Base-by-base conservation (phyloP, 2,329 filamentous ascomycete species). In the Calonectria honghensis region DNA sequence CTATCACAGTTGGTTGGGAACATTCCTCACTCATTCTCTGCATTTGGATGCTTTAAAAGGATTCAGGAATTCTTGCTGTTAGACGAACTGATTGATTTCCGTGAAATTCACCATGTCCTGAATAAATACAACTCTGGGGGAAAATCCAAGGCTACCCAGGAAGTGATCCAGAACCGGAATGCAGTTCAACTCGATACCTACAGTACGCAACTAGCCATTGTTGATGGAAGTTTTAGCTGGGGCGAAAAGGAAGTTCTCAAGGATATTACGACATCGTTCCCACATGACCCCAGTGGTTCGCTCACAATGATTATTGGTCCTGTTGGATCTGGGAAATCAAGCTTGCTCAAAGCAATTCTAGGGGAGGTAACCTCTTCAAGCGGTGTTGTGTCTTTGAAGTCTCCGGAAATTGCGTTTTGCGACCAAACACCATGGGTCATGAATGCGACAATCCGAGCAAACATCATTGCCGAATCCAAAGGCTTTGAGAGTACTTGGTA, bases 391-490 rank as follows among this genome's bases (percentile, higher is more conserved):
- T 78, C 77, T 4, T 32, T 83, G 3, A 73, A 75, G 6, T 77
- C 79, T 0, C 50, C 78, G 2, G 77, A 79, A 27, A 73, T 84
- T 0, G 82, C 82, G 0, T 84, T 82, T 61, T 84, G 83, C 20
- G 79, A 80, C 3, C 82, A 84, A 68, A 81, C 80, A 2, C 79
- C 82, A 0, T 86, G 82, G 83, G 73, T 84, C 20, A 79, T 83
- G 72, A 86, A 86, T 29, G 82, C 78, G 0, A 82, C 81, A 0
- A 80, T 86, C 6, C 79, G 82, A 2, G 77, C 82, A 20, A 86
- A 86, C 41, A 84, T 87, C 10, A 70, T 84, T 6, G 85, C 82
- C 0, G 78, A 82, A 27, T 82, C 80, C 3, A 75, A 75, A 5
- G 74, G 59, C 0, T 84, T 82, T 51, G 83, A 87, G 4, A 77